Base-by-base conservation (phyloP, 352 stramenopile species). In the Aphanomyces astaci region DNA sequence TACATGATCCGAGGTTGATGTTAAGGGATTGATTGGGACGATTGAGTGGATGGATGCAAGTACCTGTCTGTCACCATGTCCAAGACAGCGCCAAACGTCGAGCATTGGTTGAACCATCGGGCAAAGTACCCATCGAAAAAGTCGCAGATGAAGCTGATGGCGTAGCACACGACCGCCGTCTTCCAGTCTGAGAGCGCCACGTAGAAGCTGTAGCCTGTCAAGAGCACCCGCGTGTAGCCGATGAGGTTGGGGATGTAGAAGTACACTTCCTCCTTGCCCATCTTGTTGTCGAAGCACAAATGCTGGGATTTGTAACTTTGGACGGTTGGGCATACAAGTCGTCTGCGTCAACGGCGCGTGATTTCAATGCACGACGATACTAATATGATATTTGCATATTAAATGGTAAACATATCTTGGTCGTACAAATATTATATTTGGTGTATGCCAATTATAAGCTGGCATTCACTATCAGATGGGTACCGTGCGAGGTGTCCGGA, bases 31-130 rank as follows among this genome's bases (percentile, higher is more conserved):
- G n/a, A n/a, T n/a, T n/a, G n/a, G n/a, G n/a, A n/a, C n/a, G n/a
- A n/a, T n/a, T n/a, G n/a, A n/a, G n/a, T n/a, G n/a, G n/a, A n/a
- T n/a, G n/a, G n/a, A n/a, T n/a, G n/a, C n/a, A n/a, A n/a, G n/a
- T n/a, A 80, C 74, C 96, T 81, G 77, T 99, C 96, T 22, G 97
- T 99, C 28, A 99, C 94, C 97, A 99, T 99, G 76, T 99, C 97
- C 40, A 99, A 78, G 64, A 99, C 83, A 17, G 88, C 91, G 56
- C 97, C 96, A 77, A 97, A 98, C 43, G 82, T 90, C 40, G 91
- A 98, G 68, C 78, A 97, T 83, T 99, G 97, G 73, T 98, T 78
- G 72, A 98, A 97, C 75, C 91, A 94, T 64, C 96, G 84, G 52
- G 97, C 97, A 56, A 98, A 97, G 74, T 97, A 94, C 65, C 97